These are phyloP conservation scores for Leptomonas seymouri DNA, from an alignment of 208 protist species.

Conservation along the genomic window DNA sequence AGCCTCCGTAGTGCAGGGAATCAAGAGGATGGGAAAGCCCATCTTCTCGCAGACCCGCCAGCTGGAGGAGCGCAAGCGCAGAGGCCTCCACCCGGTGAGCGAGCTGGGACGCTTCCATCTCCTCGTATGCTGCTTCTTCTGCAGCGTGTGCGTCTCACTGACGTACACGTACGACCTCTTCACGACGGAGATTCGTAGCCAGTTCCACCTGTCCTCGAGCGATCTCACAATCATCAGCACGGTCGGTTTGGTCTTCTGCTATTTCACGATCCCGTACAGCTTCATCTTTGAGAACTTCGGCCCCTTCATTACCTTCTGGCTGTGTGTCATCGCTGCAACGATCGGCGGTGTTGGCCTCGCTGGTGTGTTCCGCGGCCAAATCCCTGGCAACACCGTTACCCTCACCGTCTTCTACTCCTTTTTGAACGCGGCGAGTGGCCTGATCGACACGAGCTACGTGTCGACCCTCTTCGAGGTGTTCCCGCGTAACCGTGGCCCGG, in stretches of 20 bases:
- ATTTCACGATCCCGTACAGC: constrained; percentile 69
- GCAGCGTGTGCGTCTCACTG: constrained; percentile 63
- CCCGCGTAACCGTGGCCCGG: constrained; percentile 67
- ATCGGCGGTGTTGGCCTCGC: constrained; percentile 48
- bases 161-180: constrained; percentile 77
- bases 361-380: constrained; percentile 39
- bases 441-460: constrained; percentile 57
- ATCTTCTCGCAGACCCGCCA: constrained; percentile 47
- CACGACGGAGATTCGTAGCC: constrained; percentile 39
- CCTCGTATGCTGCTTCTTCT: constrained; percentile 71
- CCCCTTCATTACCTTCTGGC: constrained; percentile 45
- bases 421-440: constrained; percentile 51
- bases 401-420: constrained; percentile 70
- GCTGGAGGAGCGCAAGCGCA: constrained; percentile 37
- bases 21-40: constrained; percentile 3
- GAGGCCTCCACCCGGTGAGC: constrained; percentile 46
- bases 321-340: constrained; percentile 34
- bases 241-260: constrained; percentile 74
- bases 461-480: constrained; percentile 62
- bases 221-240: constrained; percentile 76
- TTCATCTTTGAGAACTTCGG: constrained; percentile 61
- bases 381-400: constrained; percentile 53
- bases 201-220: constrained; percentile 46
- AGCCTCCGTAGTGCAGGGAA: background rate
- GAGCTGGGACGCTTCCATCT: constrained; percentile 63